Evolutionary conservation across 768 basidiomycete species (phyloP).

Genomic region (Hydnomerulius pinastri): DNA sequence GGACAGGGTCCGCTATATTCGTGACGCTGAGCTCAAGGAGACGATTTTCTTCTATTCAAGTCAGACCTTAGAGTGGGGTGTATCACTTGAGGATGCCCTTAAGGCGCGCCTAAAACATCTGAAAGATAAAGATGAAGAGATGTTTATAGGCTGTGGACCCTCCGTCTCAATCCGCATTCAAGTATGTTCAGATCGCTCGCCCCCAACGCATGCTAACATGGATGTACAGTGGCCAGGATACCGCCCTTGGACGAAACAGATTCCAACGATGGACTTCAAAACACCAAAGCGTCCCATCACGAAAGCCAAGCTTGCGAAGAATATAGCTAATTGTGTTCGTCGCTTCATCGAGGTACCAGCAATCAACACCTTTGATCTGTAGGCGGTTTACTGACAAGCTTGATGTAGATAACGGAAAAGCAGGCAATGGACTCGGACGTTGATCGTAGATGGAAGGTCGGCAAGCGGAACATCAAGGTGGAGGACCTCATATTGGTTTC

Average conservation of each 20-base stretch:
- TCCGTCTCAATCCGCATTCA: conserved; percentile 80
- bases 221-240: conserved; percentile 75
- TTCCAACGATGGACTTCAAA: conserved; percentile 79
- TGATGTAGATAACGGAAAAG: conserved; percentile 49
- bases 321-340: conserved; percentile 73
- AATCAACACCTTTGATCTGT: neutral
- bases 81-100: conserved; percentile 63
- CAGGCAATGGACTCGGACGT: conserved; percentile 64
- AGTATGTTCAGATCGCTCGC: conserved; percentile 39
- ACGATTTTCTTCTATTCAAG: conserved; percentile 66
- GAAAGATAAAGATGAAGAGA: conserved; percentile 57
- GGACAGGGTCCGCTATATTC: conserved; percentile 75
- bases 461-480: conserved; percentile 52
- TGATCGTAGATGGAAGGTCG: conserved; percentile 65
- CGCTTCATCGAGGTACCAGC: conserved; percentile 61
- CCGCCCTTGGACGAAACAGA: conserved; percentile 75
- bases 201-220: neutral
- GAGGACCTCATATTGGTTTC: conserved; percentile 75
- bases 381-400: conserved; percentile 8
- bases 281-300: conserved; percentile 80
- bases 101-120: conserved; percentile 60
- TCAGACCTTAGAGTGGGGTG: conserved; percentile 57
- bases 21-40: conserved; percentile 60
- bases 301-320: conserved; percentile 73
- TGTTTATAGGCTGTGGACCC: conserved; percentile 74